Percentiles rank a stretch among this genome's conserved stretches.
phyloP scores from a whole-genome alignment of 2,329 filamentous ascomycete species.

The Leptographium wingfieldii region DNA sequence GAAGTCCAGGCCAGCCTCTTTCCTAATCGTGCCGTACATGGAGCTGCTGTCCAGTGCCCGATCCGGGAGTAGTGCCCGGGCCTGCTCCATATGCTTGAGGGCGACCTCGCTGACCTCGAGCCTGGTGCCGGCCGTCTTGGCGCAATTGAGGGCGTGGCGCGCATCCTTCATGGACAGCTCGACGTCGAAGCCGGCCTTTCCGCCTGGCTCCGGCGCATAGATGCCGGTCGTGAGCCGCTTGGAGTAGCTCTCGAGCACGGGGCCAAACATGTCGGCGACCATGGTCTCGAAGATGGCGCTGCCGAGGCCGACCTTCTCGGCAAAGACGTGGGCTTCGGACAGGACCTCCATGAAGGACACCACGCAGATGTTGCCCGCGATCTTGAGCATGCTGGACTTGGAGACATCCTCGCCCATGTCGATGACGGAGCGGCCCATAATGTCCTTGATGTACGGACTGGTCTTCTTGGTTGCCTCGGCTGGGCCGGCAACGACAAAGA shows the following conservation, averaged over 20 bases:
- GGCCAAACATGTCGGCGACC: slow-evolving; percentile 4
- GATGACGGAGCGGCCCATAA: slow-evolving; percentile 3
- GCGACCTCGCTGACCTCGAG: slow-evolving; percentile 2
- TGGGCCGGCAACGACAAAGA: slow-evolving; percentile 3
- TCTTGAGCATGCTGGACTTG: slow-evolving; percentile 3
- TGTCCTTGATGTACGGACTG: slow-evolving; percentile 1
- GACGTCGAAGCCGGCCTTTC: slow-evolving; percentile 4
- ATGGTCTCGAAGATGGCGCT: slow-evolving; percentile 1
- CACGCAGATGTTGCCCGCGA: slow-evolving; percentile 5
- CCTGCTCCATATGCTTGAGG: slow-evolving; percentile 1
- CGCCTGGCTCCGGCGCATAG: neutral
- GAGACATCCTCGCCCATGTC: slow-evolving; percentile 1
- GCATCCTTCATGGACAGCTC: slow-evolving; percentile 2
- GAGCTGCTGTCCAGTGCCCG: slow-evolving; percentile 5
- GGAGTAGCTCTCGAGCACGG: slow-evolving; percentile 6
- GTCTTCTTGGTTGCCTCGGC: neutral
- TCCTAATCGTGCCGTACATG: slow-evolving; percentile 1
- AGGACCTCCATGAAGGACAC: slow-evolving; percentile 6
- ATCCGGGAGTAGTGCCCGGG: neutral
- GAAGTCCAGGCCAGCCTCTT: slow-evolving; percentile 2
- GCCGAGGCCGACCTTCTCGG: slow-evolving; percentile 4
- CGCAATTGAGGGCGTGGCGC: slow-evolving; percentile 2
- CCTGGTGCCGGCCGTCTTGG: neutral
- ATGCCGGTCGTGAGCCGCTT: slow-evolving; percentile 3
- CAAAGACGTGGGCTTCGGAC: slow-evolving; percentile 4